phyloP scores from a whole-genome alignment of 208 protist species.

The Leishmania gerbilli region DNA sequence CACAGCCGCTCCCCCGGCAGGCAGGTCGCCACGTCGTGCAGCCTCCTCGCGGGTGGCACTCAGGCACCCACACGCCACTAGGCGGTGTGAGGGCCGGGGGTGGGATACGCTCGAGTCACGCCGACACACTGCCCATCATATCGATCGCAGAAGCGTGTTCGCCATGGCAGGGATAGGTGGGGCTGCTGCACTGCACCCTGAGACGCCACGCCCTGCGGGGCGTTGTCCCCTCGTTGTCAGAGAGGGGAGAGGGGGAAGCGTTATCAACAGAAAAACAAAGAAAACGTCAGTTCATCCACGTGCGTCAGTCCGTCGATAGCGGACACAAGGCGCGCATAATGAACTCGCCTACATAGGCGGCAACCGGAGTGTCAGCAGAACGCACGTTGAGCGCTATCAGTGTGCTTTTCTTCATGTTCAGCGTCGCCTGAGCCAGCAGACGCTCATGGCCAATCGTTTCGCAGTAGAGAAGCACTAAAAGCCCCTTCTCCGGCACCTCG shows the following conservation, averaged over 20 bases:
- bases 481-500: constrained; percentile 14
- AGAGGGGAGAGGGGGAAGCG: not conserved
- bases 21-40: not conserved
- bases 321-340: constrained; percentile 24
- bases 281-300: not conserved
- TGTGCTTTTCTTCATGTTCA: constrained; percentile 27
- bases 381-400: constrained; percentile 42
- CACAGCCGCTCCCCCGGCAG: not conserved
- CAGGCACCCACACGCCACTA: not conserved
- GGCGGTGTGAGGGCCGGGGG: not conserved
- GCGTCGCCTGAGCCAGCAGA: constrained; percentile 40
- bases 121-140: not conserved
- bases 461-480: constrained; percentile 42
- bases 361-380: constrained; percentile 38
- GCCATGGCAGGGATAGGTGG: not conserved
- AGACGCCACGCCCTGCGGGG: not conserved
- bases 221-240: not conserved
- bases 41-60: not conserved
- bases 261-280: not conserved
- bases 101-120: not conserved
- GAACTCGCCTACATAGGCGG: constrained; percentile 59
- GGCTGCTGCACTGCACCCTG: not conserved
- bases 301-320: not conserved
- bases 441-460: constrained; percentile 48
- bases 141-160: not conserved